These are phyloP conservation scores for Neurospora sp. DNA, from an alignment of 495 filamentous ascomycete genomes.

Conservation along the genomic window DNA sequence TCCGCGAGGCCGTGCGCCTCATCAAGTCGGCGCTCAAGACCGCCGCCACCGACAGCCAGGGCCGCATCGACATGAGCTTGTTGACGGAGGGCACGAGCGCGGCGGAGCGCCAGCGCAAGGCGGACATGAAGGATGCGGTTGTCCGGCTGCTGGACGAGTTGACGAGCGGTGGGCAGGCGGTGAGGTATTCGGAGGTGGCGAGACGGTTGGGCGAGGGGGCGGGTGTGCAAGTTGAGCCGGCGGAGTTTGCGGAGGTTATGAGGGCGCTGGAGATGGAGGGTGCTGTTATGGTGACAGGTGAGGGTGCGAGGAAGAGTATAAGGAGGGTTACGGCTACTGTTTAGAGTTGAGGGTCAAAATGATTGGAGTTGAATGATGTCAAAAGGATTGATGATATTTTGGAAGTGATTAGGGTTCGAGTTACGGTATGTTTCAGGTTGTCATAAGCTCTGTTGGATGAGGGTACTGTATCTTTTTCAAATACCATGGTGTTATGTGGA, in stretches of 20 bases:
- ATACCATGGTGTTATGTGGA: background rate
- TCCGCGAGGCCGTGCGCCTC: constrained; percentile 81
- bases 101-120: constrained; percentile 66
- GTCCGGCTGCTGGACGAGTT: constrained; percentile 70
- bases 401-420: background rate
- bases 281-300: constrained; percentile 66
- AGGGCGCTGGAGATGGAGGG: constrained; percentile 78
- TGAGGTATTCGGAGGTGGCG: constrained; percentile 69
- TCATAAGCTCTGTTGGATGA: background rate
- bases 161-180: constrained; percentile 51
- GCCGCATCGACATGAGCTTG: constrained; percentile 92
- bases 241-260: constrained; percentile 74
- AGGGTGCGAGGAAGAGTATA: constrained; percentile 74
- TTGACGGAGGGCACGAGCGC: constrained; percentile 86
- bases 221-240: constrained; percentile 58
- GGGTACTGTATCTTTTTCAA: background rate
- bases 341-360: constrained; percentile 4
- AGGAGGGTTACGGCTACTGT: constrained; percentile 54
- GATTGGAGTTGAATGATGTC: background rate
- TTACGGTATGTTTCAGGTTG: background rate
- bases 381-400: background rate
- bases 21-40: constrained; percentile 95
- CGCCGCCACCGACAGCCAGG: constrained; percentile 86
- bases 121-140: constrained; percentile 76
- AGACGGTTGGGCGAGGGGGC: constrained; percentile 65